phyloP scores from a whole-genome alignment of 1,139 yeast species.

The Zygosaccharomyces pseudobailii region DNA sequence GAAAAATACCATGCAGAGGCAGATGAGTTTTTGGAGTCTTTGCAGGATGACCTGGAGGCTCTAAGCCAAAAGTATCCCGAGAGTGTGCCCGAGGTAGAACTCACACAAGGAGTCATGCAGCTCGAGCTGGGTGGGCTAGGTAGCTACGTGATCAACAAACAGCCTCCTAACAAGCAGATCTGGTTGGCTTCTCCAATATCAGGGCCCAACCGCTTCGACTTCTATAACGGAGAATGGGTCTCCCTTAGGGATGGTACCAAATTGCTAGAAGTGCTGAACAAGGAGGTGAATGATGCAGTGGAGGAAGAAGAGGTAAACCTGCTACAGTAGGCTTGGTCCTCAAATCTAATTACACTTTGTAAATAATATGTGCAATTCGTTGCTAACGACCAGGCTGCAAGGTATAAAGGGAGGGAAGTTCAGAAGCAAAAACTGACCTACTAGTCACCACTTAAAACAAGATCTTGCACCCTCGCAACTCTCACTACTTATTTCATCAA shows the following conservation, averaged over 20 bases:
- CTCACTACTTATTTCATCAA: not conserved
- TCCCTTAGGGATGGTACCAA: constrained; percentile 53
- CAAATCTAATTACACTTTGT: not conserved
- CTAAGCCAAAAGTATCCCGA: constrained; percentile 55
- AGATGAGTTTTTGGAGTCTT: constrained; percentile 56
- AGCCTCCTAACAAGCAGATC: constrained; percentile 89
- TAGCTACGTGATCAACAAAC: constrained; percentile 83
- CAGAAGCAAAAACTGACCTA: not conserved
- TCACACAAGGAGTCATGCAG: constrained; percentile 78
- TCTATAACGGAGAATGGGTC: constrained; percentile 54
- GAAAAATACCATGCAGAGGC: constrained; percentile 56
- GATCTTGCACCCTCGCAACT: constrained; percentile 2
- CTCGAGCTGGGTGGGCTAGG: constrained; percentile 63
- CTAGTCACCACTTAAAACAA: not conserved
- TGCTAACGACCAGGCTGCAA: constrained; percentile 5
- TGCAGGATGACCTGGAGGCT: constrained; percentile 60
- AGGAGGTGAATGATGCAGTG: constrained; percentile 44
- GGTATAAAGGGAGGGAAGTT: not conserved
- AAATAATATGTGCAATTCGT: constrained; percentile 2
- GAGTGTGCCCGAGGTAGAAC: constrained; percentile 61
- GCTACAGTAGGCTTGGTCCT: not conserved
- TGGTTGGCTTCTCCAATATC: constrained; percentile 90
- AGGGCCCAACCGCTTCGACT: constrained; percentile 81
- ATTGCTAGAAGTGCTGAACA: constrained; percentile 44
- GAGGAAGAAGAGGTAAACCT: constrained; percentile 10